Evolutionary conservation across 2,329 filamentous ascomycete genomes (phyloP).

Genomic region (Aspergillus proliferans): DNA sequence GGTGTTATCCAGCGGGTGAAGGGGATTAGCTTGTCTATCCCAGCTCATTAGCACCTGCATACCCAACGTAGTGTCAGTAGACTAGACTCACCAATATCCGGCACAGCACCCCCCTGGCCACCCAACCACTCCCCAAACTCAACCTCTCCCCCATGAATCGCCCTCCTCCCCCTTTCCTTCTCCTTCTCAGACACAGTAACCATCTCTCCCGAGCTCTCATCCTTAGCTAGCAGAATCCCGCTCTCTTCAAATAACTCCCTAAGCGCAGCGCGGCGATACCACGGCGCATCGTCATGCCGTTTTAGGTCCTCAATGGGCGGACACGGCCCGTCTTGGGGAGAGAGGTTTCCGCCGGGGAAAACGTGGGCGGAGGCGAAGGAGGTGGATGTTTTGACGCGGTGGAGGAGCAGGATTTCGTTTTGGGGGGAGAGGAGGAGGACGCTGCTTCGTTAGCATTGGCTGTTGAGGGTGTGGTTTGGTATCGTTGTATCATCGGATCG

Average conservation of each 20-base stretch:
- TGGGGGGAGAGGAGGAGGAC: conserved; percentile 77
- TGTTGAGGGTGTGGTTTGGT: too few species aligned
- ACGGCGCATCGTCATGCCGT: conserved; percentile 63
- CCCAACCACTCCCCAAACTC: conserved; percentile 62
- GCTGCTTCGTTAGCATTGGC: conserved; percentile 39
- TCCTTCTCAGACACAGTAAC: conserved; percentile 56
- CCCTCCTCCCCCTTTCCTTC: conserved; percentile 59
- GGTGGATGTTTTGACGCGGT: conserved; percentile 72
- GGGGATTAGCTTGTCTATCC: conserved; percentile 59
- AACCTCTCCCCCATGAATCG: conserved; percentile 61
- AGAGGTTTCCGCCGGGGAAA: conserved; percentile 81
- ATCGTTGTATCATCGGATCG: too few species aligned
- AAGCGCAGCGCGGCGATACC: conserved; percentile 77
- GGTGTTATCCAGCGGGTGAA: conserved; percentile 95
- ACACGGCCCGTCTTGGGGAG: conserved; percentile 65
- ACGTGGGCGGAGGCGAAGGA: conserved; percentile 91
- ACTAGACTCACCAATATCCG: conserved; percentile 51
- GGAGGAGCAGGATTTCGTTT: conserved; percentile 83
- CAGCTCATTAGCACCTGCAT: neutral
- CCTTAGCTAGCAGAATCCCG: conserved; percentile 69
- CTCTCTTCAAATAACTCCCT: conserved; percentile 94
- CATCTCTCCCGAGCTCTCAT: conserved; percentile 40
- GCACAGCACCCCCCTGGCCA: conserved; percentile 27
- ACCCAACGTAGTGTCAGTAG: neutral
- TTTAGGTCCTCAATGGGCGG: conserved; percentile 45